Conservation (phyloP, 768 basidiomycete species). For the Flagelloscypha sp. region DNA sequence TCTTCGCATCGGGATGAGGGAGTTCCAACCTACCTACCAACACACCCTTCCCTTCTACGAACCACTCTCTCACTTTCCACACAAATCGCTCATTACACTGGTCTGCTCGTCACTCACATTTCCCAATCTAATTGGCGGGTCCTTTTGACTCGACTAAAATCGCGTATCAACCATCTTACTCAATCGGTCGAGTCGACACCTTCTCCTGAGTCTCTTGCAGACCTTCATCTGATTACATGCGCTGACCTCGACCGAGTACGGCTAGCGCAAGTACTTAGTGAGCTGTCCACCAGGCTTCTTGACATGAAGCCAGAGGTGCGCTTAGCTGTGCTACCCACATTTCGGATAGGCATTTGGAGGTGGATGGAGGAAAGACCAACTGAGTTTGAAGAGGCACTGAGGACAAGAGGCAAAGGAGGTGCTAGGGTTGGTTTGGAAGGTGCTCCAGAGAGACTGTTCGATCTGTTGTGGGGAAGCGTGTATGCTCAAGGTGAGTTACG, state of each 20-base stretch:
- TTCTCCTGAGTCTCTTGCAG: too few species aligned
- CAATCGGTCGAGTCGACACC: conserved; percentile 26
- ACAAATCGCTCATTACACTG: conserved; percentile 63
- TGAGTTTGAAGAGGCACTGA: conserved; percentile 71
- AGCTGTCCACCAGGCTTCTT: conserved; percentile 73
- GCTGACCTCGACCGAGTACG: neutral
- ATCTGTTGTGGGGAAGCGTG: conserved; percentile 65
- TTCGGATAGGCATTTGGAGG: conserved; percentile 80
- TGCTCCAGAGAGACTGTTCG: conserved; percentile 80
- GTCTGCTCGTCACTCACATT: conserved; percentile 76
- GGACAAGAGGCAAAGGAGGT: conserved; percentile 46
- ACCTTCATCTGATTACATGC: conserved; percentile 10
- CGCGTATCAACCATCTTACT: conserved; percentile 62
- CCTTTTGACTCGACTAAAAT: conserved; percentile 61
- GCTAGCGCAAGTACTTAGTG: conserved; percentile 19
- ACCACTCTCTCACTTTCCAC: conserved; percentile 48
- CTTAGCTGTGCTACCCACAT: conserved; percentile 57
- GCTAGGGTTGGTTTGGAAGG: conserved; percentile 73
- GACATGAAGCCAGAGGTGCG: conserved; percentile 75
- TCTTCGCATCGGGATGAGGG: too few species aligned
- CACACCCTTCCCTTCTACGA: conserved; percentile 50
- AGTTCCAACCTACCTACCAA: conserved; percentile 50
- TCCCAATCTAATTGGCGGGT: conserved; percentile 84
- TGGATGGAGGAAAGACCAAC: conserved; percentile 76
- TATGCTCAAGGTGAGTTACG: too few species aligned